Conservation (phyloP, 2,329 filamentous ascomycete species). For the Arthrobotrys entomopaga region DNA sequence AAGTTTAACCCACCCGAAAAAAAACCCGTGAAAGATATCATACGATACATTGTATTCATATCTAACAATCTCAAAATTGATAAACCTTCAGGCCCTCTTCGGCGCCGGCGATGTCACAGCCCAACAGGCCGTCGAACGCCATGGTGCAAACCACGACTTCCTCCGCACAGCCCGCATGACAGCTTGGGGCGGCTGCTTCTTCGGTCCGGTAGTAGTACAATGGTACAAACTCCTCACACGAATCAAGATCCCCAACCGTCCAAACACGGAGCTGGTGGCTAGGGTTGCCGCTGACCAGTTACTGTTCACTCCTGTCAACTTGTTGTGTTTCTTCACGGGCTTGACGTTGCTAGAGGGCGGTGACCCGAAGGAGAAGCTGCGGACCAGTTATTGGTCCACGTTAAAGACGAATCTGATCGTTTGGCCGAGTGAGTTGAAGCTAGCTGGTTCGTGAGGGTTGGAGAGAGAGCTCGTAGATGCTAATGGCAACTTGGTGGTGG, state of each 20-base stretch:
- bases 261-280: conserved; percentile 76
- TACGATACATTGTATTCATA: too few species aligned
- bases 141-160: conserved; percentile 79
- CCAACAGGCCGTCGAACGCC: conserved; percentile 88
- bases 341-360: conserved; percentile 82
- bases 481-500: background rate
- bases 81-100: conserved; percentile 75
- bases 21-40: too few species aligned
- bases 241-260: conserved; percentile 71
- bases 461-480: too few species aligned
- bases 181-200: conserved; percentile 81
- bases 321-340: conserved; percentile 80
- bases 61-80: too few species aligned
- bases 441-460: background rate
- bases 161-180: conserved; percentile 80
- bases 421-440: conserved; percentile 75
- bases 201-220: conserved; percentile 85
- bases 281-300: conserved; percentile 84
- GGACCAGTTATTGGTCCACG: conserved; percentile 75
- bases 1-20: conserved; percentile 55
- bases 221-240: conserved; percentile 86
- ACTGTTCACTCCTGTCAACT: conserved; percentile 83
- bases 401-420: conserved; percentile 86
- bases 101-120: conserved; percentile 89
- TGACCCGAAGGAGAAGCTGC: conserved; percentile 74